Conservation (phyloP, 148 eudicot genomes). For the Rheum nobile region DNA sequence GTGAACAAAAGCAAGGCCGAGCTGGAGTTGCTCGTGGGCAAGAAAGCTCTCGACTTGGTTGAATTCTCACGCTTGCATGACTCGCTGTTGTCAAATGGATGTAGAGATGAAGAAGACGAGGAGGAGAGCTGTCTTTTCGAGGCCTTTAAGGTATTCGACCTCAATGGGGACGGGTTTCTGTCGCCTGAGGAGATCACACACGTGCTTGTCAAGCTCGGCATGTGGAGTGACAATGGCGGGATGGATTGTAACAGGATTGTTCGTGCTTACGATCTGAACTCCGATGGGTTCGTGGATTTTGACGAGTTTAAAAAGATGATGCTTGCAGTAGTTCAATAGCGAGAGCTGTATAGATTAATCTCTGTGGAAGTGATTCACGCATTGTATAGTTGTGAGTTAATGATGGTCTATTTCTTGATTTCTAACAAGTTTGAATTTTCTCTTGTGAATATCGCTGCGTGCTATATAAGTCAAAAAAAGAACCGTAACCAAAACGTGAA, state of each 20-base stretch:
- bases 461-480: too few relatives aligned
- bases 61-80: constrained; percentile 30
- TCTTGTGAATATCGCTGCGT: too few relatives aligned
- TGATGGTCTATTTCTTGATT: too few relatives aligned
- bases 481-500: too few relatives aligned
- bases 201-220: constrained; percentile 42
- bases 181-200: constrained; percentile 42
- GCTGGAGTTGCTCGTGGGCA: constrained; percentile 23
- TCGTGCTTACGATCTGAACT: constrained; percentile 33
- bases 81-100: constrained; percentile 4
- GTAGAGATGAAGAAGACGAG: constrained; percentile 2
- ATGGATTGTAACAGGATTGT: constrained; percentile 43
- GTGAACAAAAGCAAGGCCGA: constrained; percentile 20
- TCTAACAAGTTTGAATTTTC: too few relatives aligned
- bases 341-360: too few relatives aligned
- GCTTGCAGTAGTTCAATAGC: constrained; percentile 17
- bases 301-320: constrained; percentile 69
- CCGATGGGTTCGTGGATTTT: constrained; percentile 60
- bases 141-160: constrained; percentile 65
- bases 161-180: constrained; percentile 58
- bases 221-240: constrained; percentile 25
- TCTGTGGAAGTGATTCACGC: too few relatives aligned
- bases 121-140: constrained; percentile 19
- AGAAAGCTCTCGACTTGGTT: constrained; percentile 18
- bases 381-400: too few relatives aligned